These are phyloP conservation scores for Curvularia verruculosa DNA, from an alignment of 2,329 filamentous ascomycete species.

Conservation along the genomic window DNA sequence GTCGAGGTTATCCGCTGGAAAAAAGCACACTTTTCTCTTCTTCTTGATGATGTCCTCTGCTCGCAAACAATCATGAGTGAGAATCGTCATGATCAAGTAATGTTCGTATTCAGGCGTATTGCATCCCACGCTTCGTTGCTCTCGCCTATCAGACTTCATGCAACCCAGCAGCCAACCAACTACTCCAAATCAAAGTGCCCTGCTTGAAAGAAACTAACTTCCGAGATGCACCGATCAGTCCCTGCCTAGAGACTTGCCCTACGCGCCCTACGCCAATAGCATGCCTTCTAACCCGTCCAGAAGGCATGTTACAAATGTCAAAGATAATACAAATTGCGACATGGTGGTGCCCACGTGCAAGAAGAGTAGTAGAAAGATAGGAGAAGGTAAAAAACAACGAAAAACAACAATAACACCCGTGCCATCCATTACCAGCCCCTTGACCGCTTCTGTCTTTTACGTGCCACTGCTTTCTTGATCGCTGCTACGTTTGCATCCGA, in stretches of 20 bases:
- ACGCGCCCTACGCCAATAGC: constrained; percentile 25
- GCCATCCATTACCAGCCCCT: constrained; percentile 29
- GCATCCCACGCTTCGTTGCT: constrained; percentile 14
- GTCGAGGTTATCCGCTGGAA: background rate
- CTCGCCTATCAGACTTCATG: constrained; percentile 11
- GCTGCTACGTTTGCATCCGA: constrained; percentile 33
- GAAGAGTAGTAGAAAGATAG: constrained; percentile 12
- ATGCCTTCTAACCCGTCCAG: constrained; percentile 16
- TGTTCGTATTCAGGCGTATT: constrained; percentile 8
- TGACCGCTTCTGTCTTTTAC: constrained; percentile 41
- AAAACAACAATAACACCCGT: too few species aligned
- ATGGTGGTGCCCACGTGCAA: constrained; percentile 12
- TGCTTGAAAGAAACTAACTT: constrained; percentile 14
- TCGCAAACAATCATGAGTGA: background rate
- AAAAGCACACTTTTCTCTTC: too few species aligned
- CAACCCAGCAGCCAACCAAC: constrained; percentile 10
- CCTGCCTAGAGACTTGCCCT: constrained; percentile 11
- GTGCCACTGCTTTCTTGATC: constrained; percentile 36
- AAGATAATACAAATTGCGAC: constrained; percentile 27
- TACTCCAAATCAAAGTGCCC: constrained; percentile 30
- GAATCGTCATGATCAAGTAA: background rate
- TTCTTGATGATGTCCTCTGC: too few species aligned
- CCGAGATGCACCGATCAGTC: constrained; percentile 9
- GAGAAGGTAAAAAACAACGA: constrained; percentile 1
- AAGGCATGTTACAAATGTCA: constrained; percentile 29